Base-by-base conservation (phyloP, 805 yeast species). In the Schwanniomyces vanrijiae region DNA sequence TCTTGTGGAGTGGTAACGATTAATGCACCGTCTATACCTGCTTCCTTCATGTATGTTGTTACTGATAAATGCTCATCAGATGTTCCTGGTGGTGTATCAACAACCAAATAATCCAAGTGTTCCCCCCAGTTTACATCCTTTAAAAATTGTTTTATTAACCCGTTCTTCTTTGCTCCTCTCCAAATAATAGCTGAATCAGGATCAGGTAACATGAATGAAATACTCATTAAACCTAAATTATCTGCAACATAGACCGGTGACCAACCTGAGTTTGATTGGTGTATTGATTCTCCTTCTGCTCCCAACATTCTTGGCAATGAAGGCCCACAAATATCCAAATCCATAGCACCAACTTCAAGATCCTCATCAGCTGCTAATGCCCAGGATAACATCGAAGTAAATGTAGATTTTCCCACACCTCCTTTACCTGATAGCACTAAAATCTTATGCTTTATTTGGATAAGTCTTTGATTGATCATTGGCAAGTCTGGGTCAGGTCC, bases 1-100 rank as follows among this genome's bases (percentile, higher is more conserved):
- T 94, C 99, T 66, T 94, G 99, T 0, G 99, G 99, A 0, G 99
- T 94, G 0, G 99, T 92, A 29, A 94, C 94, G 2, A 94, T 78
- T 25, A 94, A 73, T 0, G 99, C 99, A 0, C 99, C 99, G 62
- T 92, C 97, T 1, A 94, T 83, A 0, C 97, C 97, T 4, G 86
- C 82, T 29, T 89, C 96, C 58, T 88, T 87, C 78, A 94, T 72
- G 60, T 88, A 91, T 43, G 88, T 84, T 26, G 91, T 88, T 26
- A 94, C 91, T 6, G 96, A 84, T 37, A 94, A 76, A 67, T 94
- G 99, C 64, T 94, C 99, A 66, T 94, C 99, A 0, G 96, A 86
- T 0, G 99, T 94, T 0, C 99, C 99, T 0, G 99, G 99, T 0
- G 99, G 99, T 0, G 99, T 94, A 60, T 94, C 99, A 14, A 94